Base-by-base conservation (phyloP, 352 stramenopile species). In the Thalassiosira tumida region DNA sequence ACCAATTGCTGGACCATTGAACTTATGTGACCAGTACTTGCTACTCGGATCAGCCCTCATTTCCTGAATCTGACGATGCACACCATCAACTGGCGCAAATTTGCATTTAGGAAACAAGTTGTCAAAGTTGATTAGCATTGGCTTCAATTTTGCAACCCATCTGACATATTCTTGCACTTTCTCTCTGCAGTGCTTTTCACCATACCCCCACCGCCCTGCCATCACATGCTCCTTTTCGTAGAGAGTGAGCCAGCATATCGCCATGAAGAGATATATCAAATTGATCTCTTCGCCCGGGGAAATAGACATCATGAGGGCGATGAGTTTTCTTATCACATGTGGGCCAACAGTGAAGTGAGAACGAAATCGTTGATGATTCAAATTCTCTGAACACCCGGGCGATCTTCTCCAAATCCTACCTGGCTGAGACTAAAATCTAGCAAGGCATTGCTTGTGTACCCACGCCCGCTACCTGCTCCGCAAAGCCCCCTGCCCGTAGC, bases 11-110 rank as follows among this genome's bases (percentile, higher is more conserved):
- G 91, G 67, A 43, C 87, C 80, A 70, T 94, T 87, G 62, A 54
- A 65, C 64, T 95, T 95, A 67, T 93, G 88, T 50, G 75, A 87
- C 26, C 84, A 94, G 88, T 88, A 93, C 50, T 76, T 76, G 35
- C 67, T 76, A 76, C 33, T 76, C 33, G 67, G 67, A 38, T 76
- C 29, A 26, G 33, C 47, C 51, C 67, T 76, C 33, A 76, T 51
- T n/a, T 76, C 67, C 31, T 76, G 67, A 50, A 31, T 51, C 13
- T 26, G 67, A 26, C 47, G n/a, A 35, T 76, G 67, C 35, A 76
- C 67, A 51, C 33, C 51, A 26, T 76, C 67, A 38, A 76, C 13
- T 26, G 67, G 67, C 17, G 13, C 17, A 40, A 76, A 51, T 38
- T 3, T 2, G 37, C 67, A 76, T 6, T 76, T 50, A 14, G 67